Conservation (phyloP, 805 yeast species). For the Zygosaccharomyces pseudorouxii region DNA sequence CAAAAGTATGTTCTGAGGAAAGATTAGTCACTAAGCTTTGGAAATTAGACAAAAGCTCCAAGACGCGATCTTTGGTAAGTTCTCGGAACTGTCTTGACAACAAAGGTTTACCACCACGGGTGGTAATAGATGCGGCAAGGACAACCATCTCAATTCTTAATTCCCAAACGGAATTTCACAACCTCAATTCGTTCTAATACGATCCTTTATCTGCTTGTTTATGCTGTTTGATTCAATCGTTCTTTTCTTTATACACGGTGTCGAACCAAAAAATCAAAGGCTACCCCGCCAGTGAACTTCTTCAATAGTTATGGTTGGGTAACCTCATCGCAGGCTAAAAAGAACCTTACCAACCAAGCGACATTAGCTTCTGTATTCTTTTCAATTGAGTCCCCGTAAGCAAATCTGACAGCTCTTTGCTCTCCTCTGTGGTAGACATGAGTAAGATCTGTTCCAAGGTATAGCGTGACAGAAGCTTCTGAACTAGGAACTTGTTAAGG, state of each 20-base stretch:
- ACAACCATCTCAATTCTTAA: slow-evolving; percentile 49
- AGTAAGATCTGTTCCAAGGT: slow-evolving; percentile 4
- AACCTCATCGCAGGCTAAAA: neutral
- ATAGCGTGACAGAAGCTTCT: neutral
- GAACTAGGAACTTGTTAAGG: slow-evolving; percentile 9
- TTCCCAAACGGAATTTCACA: neutral
- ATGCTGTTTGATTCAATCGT: neutral
- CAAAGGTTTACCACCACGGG: slow-evolving; percentile 89
- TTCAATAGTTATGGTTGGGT: neutral
- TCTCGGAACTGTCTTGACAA: slow-evolving; percentile 90
- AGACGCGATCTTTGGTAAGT: slow-evolving; percentile 75
- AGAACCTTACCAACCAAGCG: slow-evolving; percentile 5
- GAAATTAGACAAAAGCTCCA: slow-evolving; percentile 78
- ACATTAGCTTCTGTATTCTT: slow-evolving; percentile 2
- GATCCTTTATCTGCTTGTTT: neutral
- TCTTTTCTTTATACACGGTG: slow-evolving; percentile 7
- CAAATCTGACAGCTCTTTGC: neutral
- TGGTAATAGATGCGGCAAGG: slow-evolving; percentile 90
- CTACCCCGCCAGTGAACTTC: neutral
- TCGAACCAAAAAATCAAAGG: slow-evolving; percentile 4
- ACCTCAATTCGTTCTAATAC: neutral
- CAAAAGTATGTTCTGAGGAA: slow-evolving; percentile 82
- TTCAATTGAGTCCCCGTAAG: slow-evolving; percentile 5
- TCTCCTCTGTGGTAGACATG: neutral
- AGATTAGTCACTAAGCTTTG: slow-evolving; percentile 69